These are phyloP conservation scores for Clathrospora elynae DNA, from an alignment of 2,329 filamentous ascomycete species.

Conservation along the genomic window DNA sequence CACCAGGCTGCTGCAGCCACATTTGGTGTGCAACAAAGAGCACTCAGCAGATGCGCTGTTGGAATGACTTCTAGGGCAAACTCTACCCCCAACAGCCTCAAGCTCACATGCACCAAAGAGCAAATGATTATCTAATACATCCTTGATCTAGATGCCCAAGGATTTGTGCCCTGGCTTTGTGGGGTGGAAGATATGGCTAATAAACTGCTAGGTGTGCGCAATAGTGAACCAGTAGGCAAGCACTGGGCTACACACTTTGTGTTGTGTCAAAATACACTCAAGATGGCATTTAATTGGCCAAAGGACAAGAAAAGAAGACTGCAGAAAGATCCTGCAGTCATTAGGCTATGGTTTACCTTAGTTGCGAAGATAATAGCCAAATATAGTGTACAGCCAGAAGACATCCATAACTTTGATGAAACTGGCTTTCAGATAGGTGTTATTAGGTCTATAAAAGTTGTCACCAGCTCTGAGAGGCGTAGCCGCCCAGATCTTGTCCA, in stretches of 20 bases:
- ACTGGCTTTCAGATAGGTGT: no score
- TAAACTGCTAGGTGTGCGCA: conserved; percentile 16
- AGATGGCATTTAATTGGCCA: conserved; percentile 19
- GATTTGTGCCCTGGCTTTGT: conserved; percentile 14
- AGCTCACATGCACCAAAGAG: conserved; percentile 8
- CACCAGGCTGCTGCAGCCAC: no score
- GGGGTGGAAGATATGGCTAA: conserved; percentile 22
- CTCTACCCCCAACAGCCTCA: no score
- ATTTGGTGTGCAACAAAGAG: no score
- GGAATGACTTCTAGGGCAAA: no score
- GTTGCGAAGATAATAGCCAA: conserved; percentile 10
- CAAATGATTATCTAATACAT: conserved; percentile 20
- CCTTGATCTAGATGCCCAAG: conserved; percentile 19
- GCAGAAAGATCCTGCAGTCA: conserved; percentile 13
- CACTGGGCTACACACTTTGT: conserved; percentile 16
- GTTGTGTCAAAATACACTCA: conserved; percentile 14
- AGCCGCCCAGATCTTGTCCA: conserved; percentile 6
- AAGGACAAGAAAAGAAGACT: conserved; percentile 8
- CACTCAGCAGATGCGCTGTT: no score
- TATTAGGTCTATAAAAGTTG: conserved; percentile 31
- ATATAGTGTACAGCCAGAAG: conserved; percentile 12
- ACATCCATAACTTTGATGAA: conserved; percentile 23
- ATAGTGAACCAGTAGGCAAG: conserved; percentile 16
- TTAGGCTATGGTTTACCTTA: conserved; percentile 17
- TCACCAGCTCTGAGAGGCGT: conserved; percentile 13